These are phyloP conservation scores for Penicillium chermesinum DNA, from an alignment of 495 filamentous ascomycete species.

Conservation along the genomic window DNA sequence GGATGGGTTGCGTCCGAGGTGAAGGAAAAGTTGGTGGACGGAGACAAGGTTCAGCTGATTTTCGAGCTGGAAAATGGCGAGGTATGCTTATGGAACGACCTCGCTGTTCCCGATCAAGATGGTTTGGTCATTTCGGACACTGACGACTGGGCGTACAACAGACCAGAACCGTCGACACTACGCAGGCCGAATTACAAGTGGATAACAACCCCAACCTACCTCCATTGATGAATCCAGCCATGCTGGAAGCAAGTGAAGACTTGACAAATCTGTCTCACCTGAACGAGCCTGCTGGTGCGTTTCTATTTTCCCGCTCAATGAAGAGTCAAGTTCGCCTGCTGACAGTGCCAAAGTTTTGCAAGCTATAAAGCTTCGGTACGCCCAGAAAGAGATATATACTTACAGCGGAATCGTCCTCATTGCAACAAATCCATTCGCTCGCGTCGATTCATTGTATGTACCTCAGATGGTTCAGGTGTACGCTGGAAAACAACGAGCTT, in stretches of 20 bases:
- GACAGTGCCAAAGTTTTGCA: constrained; percentile 69
- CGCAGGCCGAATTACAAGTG: constrained; percentile 69
- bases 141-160: constrained; percentile 33
- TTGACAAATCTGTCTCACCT: constrained; percentile 95
- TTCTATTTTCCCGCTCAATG: background rate
- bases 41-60: constrained; percentile 77
- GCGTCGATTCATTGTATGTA: constrained; percentile 97
- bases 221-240: constrained; percentile 94
- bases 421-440: constrained; percentile 95
- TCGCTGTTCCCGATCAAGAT: background rate
- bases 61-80: constrained; percentile 90
- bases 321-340: constrained; percentile 19
- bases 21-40: constrained; percentile 75
- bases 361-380: constrained; percentile 95
- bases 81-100: constrained; percentile 43
- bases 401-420: constrained; percentile 99
- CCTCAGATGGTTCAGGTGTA: constrained; percentile 99
- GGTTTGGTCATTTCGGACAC: too few species aligned
- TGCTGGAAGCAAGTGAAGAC: constrained; percentile 98
- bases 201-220: constrained; percentile 68
- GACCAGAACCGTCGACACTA: constrained; percentile 78
- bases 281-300: constrained; percentile 94
- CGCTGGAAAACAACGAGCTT: constrained; percentile 92
- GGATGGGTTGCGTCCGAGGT: constrained; percentile 98
- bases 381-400: constrained; percentile 99